Conservation (phyloP, 352 stramenopile species). For the Phytophthora tentaculata region DNA sequence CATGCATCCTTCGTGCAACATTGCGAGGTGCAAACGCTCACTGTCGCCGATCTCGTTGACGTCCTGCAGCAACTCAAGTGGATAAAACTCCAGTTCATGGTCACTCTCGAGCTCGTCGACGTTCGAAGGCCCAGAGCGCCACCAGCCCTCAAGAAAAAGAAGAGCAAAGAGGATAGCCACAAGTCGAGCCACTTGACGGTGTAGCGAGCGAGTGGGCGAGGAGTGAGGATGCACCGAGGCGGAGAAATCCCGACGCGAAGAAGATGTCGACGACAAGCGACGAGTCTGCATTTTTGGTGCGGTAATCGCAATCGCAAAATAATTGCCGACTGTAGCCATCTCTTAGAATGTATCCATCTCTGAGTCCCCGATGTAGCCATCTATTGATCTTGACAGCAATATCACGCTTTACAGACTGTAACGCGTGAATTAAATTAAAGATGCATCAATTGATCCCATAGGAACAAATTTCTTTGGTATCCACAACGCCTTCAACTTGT, state of each 20-base stretch:
- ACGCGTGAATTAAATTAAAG: too few species aligned
- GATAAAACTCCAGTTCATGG: slow-evolving; percentile 36
- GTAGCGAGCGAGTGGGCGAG: slow-evolving; percentile 3
- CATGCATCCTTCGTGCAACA: slow-evolving; percentile 58
- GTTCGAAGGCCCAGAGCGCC: slow-evolving; percentile 16
- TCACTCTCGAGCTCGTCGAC: slow-evolving; percentile 35
- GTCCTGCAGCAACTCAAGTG: slow-evolving; percentile 24
- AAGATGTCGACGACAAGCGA: slow-evolving; percentile 1
- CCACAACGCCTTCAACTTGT: too few species aligned
- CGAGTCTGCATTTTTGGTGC: slow-evolving; percentile 14
- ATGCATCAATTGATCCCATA: too few species aligned
- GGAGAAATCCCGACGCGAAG: not conserved
- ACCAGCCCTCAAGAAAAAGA: slow-evolving; percentile 28
- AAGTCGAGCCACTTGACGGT: slow-evolving; percentile 5
- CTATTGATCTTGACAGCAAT: too few species aligned
- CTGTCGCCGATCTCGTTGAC: slow-evolving; percentile 28
- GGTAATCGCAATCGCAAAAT: slow-evolving; percentile 1
- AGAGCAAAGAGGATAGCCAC: slow-evolving; percentile 6
- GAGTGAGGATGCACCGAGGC: slow-evolving; percentile 7
- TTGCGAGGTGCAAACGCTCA: slow-evolving; percentile 53
- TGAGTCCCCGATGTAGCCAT: too few species aligned
- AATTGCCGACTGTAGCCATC: not conserved
- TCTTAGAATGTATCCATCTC: not conserved
- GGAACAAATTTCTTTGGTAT: too few species aligned
- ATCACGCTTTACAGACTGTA: too few species aligned